Conservation (phyloP, 768 basidiomycete genomes). For the Tylopilus balloui region DNA sequence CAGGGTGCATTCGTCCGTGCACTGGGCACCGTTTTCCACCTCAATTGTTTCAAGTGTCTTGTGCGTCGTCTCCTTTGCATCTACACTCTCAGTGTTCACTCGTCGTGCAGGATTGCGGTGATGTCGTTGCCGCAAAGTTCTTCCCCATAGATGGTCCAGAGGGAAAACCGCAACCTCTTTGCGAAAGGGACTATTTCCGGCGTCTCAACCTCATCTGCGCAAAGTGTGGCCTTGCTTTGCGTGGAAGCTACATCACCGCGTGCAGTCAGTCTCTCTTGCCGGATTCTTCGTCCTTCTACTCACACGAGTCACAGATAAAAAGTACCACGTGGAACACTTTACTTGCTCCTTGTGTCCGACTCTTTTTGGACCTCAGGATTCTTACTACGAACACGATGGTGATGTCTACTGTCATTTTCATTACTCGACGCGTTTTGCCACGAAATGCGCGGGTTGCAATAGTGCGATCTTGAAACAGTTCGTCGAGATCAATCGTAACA, state of each 20-base stretch:
- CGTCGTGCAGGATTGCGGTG: conserved; percentile 78
- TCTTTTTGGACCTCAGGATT: conserved; percentile 95
- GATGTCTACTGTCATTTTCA: conserved; percentile 99
- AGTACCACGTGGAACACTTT: conserved; percentile 99
- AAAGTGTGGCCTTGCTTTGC: conserved; percentile 89
- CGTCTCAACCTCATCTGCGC: conserved; percentile 94
- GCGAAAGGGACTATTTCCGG: conserved; percentile 97
- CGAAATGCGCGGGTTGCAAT: conserved; percentile 96
- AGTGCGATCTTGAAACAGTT: conserved; percentile 99
- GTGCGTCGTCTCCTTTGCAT: conserved; percentile 44
- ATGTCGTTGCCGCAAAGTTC: conserved; percentile 96
- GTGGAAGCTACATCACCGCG: conserved; percentile 98
- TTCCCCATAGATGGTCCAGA: conserved; percentile 95
- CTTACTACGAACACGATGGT: conserved; percentile 98
- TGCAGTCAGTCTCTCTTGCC: conserved; percentile 65
- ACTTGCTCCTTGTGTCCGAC: conserved; percentile 96
- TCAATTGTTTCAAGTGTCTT: conserved; percentile 98
- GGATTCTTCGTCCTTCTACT: conserved; percentile 4
- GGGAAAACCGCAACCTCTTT: conserved; percentile 88
- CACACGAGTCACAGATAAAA: conserved; percentile 65
- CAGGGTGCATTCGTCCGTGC: conserved; percentile 97
- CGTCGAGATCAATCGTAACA: conserved; percentile 98
- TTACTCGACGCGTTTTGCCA: conserved; percentile 97
- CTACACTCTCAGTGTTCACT: background rate
- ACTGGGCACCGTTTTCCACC: conserved; percentile 86